Evolutionary conservation across 2,329 filamentous ascomycete species (phyloP), one percentile per base, ranked within the genome.

Genomic region (Onygenales sp.): DNA sequence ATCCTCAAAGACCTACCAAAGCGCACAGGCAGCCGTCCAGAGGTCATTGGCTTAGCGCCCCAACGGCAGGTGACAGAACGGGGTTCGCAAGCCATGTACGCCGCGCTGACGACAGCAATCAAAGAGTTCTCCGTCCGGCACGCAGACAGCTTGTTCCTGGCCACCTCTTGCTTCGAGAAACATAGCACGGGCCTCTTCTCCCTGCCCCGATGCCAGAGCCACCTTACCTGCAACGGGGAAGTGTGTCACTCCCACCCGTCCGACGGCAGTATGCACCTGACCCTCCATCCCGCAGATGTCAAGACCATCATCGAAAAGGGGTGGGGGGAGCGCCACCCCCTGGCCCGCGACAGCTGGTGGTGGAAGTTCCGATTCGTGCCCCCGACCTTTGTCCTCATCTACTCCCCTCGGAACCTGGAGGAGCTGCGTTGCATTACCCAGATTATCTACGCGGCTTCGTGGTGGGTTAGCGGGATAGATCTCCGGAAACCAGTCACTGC

Each of bases 101-200:
- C 71, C n/a, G 67, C 72, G 11, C 75, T 89, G 3, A 74, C 77
- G 1, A 62, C 67, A 1, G 74, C 77, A 2, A 74, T 89, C 48
- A 69, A 77, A 52, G 66, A 66, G 3, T 73, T 88, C 27, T 75
- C 75, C 9, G 58, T 64, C 2, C 62, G 61, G n/a, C 70, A 74
- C 59, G 75, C 75, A 2, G 68, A 70, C 1, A 68, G 68, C 13
- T 74, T 86, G 53, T 79, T 76, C 62, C 80, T 83, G 7, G 85
- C 81, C 0, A 85, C 79, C 1, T 88, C 84, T 1, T 91, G 86
- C 63, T 84, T 93, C 59, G 88, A 93, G 68, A 92, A 91, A 72
- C 84, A 92, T 64, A 86, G 86, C 42, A 78, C 88, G 5, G 88
- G 85, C 0, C 76, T 94, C 0, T 93, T 92, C 67, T 79, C 85